A percentile compares a stretch with the other conserved stretches of the same genome.
phyloP scores from a whole-genome alignment of 2,329 filamentous ascomycete genomes.

The Teratosphaeria destructans region DNA sequence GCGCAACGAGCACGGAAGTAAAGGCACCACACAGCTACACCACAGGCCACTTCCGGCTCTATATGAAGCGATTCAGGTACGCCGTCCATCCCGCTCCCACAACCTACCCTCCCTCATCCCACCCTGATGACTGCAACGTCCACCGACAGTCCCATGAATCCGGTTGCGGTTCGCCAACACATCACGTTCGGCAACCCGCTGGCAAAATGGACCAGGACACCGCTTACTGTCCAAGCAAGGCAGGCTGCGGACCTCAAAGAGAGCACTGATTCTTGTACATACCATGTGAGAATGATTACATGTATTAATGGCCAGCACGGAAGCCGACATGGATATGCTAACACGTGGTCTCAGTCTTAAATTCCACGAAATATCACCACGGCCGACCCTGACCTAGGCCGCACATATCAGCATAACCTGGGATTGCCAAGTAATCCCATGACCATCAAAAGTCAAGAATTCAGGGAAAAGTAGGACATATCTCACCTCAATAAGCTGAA shows the following conservation, averaged over 20 bases:
- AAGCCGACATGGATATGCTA: not conserved
- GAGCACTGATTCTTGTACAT: constrained; percentile 8
- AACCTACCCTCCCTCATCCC: not conserved
- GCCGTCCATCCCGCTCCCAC: not conserved
- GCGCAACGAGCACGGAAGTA: not conserved
- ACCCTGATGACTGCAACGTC: not conserved
- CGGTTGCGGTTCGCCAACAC: not conserved
- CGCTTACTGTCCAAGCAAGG: not conserved
- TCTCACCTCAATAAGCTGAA: no score
- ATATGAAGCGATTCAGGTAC: not conserved
- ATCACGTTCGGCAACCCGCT: constrained; percentile 34
- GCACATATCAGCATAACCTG: no score
- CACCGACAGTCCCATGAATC: not conserved
- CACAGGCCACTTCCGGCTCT: not conserved
- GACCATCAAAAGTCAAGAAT: no score
- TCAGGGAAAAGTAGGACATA: no score
- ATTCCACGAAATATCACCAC: no score
- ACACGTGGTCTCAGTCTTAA: not conserved
- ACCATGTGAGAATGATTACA: not conserved
- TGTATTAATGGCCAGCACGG: not conserved
- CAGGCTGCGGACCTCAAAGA: constrained; percentile 8
- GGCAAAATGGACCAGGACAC: constrained; percentile 35
- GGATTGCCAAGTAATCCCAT: no score
- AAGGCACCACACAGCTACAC: not conserved
- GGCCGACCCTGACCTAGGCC: no score